Base-by-base conservation (phyloP, 2,329 filamentous ascomycete genomes). In the Aspergillus fijiensis region DNA sequence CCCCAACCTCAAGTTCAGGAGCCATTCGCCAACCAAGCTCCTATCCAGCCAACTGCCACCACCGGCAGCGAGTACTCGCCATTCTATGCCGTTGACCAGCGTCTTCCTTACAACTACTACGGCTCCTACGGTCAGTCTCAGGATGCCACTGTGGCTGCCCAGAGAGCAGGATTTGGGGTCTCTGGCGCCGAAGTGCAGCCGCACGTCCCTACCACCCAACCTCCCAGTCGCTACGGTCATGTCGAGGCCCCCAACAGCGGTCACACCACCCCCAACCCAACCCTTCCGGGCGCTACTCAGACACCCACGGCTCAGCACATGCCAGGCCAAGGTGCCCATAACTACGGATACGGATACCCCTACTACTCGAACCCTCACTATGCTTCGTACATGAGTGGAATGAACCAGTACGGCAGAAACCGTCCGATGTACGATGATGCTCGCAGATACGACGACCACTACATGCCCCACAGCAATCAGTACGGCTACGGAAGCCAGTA, bases 251-350 rank as follows among this genome's bases (percentile, higher is more conserved):
- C 92, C 70, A 92, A 89, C 80, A 96, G 92, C 74, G 94, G 92
- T 49, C 89, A 95, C 75, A 94, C 89, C 70, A 97, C 93, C 2
- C 93, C 94, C 39, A 95, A 96, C 79, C 92, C 93, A 29, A 83
- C 88, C 47, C 76, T 85, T 61, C 82, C 83, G 60, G 80, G 77
- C 55, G 83, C 84, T 60, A 82, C 84, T 60, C 84, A 85, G 64
- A 79, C 78, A 53, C 83, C 83, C 52, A 76, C 78, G 63, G 81
- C 81, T 61, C 82, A 84, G 67, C 81, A 83, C 61, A 79, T 82
- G 71, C 80, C 78, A 55, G 80, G 73, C 16, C 82, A 85, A 65
- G 78, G 76, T 63, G 81, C 77, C 58, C 70, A 77, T 58, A 83
- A 79, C 64, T 88, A 86, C 72, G 84, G 84, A 19, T 88, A 87